These are phyloP conservation scores for Alternaria burnsii DNA, from an alignment of 2,329 filamentous ascomycete genomes.

Conservation along the genomic window DNA sequence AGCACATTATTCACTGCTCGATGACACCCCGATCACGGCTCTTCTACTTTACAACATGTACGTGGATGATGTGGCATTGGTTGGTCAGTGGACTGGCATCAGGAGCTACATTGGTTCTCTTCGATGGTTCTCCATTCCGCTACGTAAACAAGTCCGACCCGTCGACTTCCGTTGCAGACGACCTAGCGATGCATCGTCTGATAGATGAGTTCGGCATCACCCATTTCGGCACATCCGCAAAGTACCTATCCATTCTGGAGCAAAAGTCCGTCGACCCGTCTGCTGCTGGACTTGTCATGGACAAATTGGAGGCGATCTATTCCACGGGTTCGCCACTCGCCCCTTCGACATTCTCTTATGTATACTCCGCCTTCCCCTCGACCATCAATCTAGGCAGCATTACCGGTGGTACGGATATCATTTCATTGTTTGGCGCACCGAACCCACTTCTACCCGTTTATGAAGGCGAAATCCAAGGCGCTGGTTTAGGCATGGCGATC, in stretches of 20 bases:
- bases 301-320: conserved; percentile 81
- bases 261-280: conserved; percentile 64
- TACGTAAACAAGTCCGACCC: conserved; percentile 52
- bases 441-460: conserved; percentile 64
- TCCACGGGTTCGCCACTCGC: conserved; percentile 92
- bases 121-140: conserved; percentile 89
- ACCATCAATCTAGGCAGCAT: conserved; percentile 90
- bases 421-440: conserved; percentile 90
- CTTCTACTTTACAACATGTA: conserved; percentile 94
- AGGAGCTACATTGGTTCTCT: conserved; percentile 84
- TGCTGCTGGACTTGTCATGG: conserved; percentile 60
- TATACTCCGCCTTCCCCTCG: conserved; percentile 82
- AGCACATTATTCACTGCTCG: conserved; percentile 87
- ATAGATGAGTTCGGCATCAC: conserved; percentile 84
- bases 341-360: conserved; percentile 89
- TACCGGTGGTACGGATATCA: conserved; percentile 95
- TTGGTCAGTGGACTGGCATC: conserved; percentile 84
- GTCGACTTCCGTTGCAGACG: conserved; percentile 66
- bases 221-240: conserved; percentile 93
- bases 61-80: conserved; percentile 99
- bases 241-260: conserved; percentile 91
- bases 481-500: conserved; percentile 61
- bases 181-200: conserved; percentile 82
- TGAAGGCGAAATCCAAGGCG: conserved; percentile 60
- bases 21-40: conserved; percentile 76